Percentiles rank a stretch among this genome's conserved stretches.
phyloP scores from a whole-genome alignment of 805 yeast species.

The Starmerella powellii region DNA sequence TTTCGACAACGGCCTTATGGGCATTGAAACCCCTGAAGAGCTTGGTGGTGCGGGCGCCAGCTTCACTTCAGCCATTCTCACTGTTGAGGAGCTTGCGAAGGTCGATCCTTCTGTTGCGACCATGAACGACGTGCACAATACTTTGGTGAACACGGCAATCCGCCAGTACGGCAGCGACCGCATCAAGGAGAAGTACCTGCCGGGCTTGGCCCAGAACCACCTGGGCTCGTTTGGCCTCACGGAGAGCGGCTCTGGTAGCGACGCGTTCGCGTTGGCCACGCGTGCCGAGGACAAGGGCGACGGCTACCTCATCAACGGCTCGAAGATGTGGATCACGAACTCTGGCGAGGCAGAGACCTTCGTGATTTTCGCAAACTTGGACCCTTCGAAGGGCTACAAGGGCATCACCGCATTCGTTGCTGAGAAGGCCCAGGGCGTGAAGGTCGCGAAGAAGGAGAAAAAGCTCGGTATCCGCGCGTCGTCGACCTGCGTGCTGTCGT shows the following conservation, averaged over 20 bases:
- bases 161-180: constrained; percentile 32
- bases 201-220: constrained; percentile 29
- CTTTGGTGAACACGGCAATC: constrained; percentile 34
- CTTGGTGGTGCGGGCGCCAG: constrained; percentile 37
- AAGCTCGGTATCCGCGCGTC: constrained; percentile 36
- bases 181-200: constrained; percentile 32
- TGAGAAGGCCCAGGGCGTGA: constrained; percentile 33
- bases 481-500: constrained; percentile 33
- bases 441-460: constrained; percentile 35
- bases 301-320: constrained; percentile 33
- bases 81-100: constrained; percentile 36
- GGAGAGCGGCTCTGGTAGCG: constrained; percentile 35
- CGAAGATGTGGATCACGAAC: constrained; percentile 39
- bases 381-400: constrained; percentile 34
- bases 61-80: constrained; percentile 36
- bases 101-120: constrained; percentile 35
- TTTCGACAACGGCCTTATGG: constrained; percentile 36
- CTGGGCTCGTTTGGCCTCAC: constrained; percentile 34
- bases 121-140: constrained; percentile 37
- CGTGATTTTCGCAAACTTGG: constrained; percentile 33
- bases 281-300: constrained; percentile 31
- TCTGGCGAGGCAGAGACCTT: constrained; percentile 35
- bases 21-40: constrained; percentile 38
- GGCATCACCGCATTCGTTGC: constrained; percentile 37
- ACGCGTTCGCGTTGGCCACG: constrained; percentile 35